Base-by-base conservation (phyloP, 2,329 filamentous ascomycete species). In the Penicillium sp. region DNA sequence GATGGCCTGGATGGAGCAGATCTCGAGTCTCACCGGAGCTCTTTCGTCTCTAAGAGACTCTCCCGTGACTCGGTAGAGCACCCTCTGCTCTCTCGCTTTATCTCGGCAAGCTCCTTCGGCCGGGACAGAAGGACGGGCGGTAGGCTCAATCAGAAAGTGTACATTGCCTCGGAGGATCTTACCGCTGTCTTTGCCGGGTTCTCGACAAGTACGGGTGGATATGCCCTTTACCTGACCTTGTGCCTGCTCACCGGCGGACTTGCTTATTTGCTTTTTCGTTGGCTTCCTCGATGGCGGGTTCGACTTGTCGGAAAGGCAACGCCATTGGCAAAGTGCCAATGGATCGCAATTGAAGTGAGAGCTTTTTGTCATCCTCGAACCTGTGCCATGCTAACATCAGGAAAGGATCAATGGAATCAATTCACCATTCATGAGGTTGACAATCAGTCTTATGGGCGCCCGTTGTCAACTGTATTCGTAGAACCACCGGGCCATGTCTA, bases 181-280 rank as follows among this genome's bases (percentile, higher is more conserved):
- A 97, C 92, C 0, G 92, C 97, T 68, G 94, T 93, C 31, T 87
- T 98, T 71, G 92, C 94, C 25, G 95, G 95, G 0, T 99, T 98
- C 76, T 87, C 84, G 52, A 97, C 92, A 3, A 94, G 89, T 63
- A 75, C 78, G 4, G 61, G 86, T 14, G 92, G 95, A 1, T 90
- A 88, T 68, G 75, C 83, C 2, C 63, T 87, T 0, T 98, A 98
- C 73, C 68, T 88, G 4, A 68, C 83, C 8, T 77, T 96, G 6
- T 98, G 92, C 68, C 68, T 89, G 15, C 71, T 87, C 5, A 92
- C 92, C 0, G 77, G 87, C 17, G 95, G 95, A 1, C 72, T 96
- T 38, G 92, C 85, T 4, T 99, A 91, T 79, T 84, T 99, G 14
- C 70, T 98, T 5, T 85, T 98, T 58, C 86, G 92, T 63, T 99